Evolutionary conservation across 331 rosid species (phyloP), one percentile per base, ranked within the genome.

Genomic region (Stylosanthes scabra): DNA sequence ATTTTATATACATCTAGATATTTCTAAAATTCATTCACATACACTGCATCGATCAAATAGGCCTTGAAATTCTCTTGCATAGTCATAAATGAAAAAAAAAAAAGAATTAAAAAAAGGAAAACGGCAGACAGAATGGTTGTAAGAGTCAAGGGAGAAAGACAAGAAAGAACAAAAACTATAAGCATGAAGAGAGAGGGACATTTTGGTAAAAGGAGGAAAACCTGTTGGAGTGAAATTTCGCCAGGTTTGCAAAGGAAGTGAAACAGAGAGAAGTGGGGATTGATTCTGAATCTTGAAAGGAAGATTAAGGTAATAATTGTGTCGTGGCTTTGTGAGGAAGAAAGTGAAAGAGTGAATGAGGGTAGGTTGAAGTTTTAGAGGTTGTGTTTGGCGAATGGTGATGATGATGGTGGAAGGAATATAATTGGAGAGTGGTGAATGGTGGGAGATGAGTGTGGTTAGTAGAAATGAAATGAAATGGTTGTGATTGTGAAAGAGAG

Each of bases 201-300:
- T 34, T 25, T 29, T 25, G 61, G 76, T 69, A 0, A 50, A 62
- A 64, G 39, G 39, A 14, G 9, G 28, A 14, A 62, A 66, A 84
- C 88, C 83, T 89, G 80, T 60, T 63, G 79, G 31, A 68, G 34
- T 46, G 60, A 41, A 73, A 63, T 55, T 72, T 63, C 40, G 68
- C 82, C 86, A 78, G 89, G 52, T 82, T 77, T 71, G 63, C 47
- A 49, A 59, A 39, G 39, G 10, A 39, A 6, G 4, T 9, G 16
- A 13, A 58, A 8, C 47, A 66, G 68, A 2, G 15, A 66, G 47
- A 67, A 6, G 28, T 52, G 14, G 16, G 2, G 56, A 25, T 12
- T 50, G 56, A 14, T 52, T 52, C 9, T 52, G 9, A 55, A 56
- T 46, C 59, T 12, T 69, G 13, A 15, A 14, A 68, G 54, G 77